A percentile compares a stretch with the other conserved stretches of the same genome.
Conservation (phyloP, 331 rosid species). For the Acacia pycnantha region DNA sequence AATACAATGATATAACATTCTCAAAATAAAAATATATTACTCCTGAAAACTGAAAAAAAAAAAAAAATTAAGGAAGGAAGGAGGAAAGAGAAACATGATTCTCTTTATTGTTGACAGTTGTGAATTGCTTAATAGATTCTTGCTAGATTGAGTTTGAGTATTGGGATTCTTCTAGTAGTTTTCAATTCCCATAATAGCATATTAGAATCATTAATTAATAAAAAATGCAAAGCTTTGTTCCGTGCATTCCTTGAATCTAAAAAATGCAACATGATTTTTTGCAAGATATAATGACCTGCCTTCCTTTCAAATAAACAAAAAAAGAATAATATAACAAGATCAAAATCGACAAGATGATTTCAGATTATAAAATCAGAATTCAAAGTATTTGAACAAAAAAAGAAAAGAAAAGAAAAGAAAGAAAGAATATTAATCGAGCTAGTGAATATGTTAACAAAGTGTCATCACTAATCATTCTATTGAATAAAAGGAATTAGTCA, state of each 20-base stretch:
- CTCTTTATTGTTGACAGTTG: background rate
- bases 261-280: background rate
- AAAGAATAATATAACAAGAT: too few relatives aligned
- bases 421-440: too few relatives aligned
- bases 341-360: background rate
- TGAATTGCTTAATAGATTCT: background rate
- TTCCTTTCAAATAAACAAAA: too few relatives aligned
- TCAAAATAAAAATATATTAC: background rate
- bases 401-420: accelerated
- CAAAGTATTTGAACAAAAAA: too few relatives aligned
- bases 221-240: background rate
- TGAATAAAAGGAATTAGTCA: background rate
- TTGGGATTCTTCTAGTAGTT: background rate
- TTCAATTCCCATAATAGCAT: background rate
- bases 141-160: background rate
- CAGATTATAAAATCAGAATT: too few relatives aligned
- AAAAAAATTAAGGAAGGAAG: background rate
- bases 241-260: background rate
- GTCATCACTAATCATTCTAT: background rate
- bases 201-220: background rate
- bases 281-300: background rate
- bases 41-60: background rate
- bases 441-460: background rate
- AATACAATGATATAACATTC: too few relatives aligned
- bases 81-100: background rate